These are phyloP conservation scores for Teratosphaeria pseudoeucalypti DNA, from an alignment of 2,329 filamentous ascomycete species.

Conservation along the genomic window DNA sequence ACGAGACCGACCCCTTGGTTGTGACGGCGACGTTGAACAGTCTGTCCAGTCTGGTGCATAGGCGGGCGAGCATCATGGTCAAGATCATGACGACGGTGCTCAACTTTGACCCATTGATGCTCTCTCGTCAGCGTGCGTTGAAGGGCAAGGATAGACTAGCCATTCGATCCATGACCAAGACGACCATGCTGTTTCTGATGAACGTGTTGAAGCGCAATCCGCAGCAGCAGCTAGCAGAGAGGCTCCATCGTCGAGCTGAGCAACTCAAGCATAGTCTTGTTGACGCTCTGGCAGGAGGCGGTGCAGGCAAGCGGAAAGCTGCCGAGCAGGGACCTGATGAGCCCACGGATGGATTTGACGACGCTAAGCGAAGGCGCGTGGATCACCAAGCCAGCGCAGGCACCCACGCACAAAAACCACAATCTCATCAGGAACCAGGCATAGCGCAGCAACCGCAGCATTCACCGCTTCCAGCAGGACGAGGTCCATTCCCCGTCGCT, in stretches of 20 bases:
- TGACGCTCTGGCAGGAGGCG: conserved; percentile 69
- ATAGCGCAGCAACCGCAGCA: conserved; percentile 46
- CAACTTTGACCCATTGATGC: conserved; percentile 82
- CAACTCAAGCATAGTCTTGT: conserved; percentile 66
- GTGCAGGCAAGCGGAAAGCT: conserved; percentile 54
- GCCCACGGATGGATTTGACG: conserved; percentile 60
- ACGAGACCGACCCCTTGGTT: conserved; percentile 69
- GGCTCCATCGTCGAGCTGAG: conserved; percentile 82
- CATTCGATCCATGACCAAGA: conserved; percentile 90
- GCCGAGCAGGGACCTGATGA: conserved; percentile 46
- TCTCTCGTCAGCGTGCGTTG: conserved; percentile 38
- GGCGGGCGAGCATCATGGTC: conserved; percentile 67
- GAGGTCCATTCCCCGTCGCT: conserved; percentile 57
- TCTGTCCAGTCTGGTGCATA: conserved; percentile 71
- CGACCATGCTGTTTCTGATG: conserved; percentile 69
- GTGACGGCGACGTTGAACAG: conserved; percentile 89
- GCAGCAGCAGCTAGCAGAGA: conserved; percentile 59
- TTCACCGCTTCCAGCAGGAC: conserved; percentile 60
- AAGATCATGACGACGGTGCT: conserved; percentile 79
- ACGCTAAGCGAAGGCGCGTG: conserved; percentile 70
- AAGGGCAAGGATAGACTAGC: conserved; percentile 64
- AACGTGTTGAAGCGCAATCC: conserved; percentile 79
- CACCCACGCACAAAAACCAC: conserved; percentile 28
- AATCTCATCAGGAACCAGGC: conserved; percentile 5
- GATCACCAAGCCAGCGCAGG: conserved; percentile 38